Evolutionary conservation across 495 filamentous ascomycete genomes (phyloP).

Genomic region (Penicillium maclennaniae): DNA sequence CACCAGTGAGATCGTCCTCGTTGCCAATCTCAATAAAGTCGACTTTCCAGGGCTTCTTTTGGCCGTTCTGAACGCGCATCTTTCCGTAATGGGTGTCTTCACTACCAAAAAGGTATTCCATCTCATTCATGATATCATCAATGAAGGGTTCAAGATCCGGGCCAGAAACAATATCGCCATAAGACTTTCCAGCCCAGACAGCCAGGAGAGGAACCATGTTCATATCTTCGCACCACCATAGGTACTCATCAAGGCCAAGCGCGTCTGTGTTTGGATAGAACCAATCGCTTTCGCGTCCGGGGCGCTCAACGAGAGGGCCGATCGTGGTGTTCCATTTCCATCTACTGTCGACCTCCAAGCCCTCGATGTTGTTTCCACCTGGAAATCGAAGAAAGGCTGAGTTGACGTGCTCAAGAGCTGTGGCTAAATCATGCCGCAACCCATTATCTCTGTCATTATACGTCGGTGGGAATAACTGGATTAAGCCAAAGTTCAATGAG

Average conservation of each 20-base stretch:
- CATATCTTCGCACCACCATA: constrained; percentile 64
- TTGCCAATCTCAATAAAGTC: constrained; percentile 55
- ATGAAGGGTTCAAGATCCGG: constrained; percentile 40
- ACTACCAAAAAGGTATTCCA: constrained; percentile 43
- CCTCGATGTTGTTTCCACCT: constrained; percentile 61
- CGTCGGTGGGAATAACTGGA: constrained; percentile 66
- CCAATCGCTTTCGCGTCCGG: constrained; percentile 60
- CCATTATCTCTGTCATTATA: constrained; percentile 54
- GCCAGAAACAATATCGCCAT: constrained; percentile 41
- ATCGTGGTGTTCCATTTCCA: constrained; percentile 72
- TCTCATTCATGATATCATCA: constrained; percentile 58
- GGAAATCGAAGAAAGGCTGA: constrained; percentile 61
- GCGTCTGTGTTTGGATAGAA: constrained; percentile 59
- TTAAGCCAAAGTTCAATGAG: constrained; percentile 59
- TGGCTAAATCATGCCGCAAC: constrained; percentile 54
- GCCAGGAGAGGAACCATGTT: constrained; percentile 53
- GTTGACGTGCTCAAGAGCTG: constrained; percentile 49
- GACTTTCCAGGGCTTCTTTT: constrained; percentile 41
- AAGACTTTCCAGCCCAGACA: constrained; percentile 61
- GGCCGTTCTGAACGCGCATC: constrained; percentile 42
- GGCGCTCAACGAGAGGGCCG: constrained; percentile 58
- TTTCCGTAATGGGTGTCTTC: constrained; percentile 34
- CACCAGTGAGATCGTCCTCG: constrained; percentile 49
- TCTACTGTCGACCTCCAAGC: constrained; percentile 32
- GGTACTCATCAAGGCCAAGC: constrained; percentile 59